Conservation (phyloP, 345 rosid genomes). For the Dovyalis caffra region DNA sequence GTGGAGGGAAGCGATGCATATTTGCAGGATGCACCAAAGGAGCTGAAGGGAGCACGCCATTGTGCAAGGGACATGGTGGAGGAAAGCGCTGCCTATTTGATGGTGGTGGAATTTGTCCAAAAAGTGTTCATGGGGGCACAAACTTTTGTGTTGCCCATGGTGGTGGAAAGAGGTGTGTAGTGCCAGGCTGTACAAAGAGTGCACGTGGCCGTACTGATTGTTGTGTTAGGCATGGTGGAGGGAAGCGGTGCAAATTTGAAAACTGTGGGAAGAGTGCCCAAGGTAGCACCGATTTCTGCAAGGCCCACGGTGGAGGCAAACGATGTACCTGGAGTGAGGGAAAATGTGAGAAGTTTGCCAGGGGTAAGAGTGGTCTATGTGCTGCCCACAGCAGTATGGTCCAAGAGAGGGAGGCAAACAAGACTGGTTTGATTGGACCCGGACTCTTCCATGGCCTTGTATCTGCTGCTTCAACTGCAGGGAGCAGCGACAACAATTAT, state of each 20-base stretch:
- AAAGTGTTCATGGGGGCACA: slow-evolving; percentile 95
- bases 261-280: slow-evolving; percentile 95
- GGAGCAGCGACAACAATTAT: slow-evolving; percentile 51
- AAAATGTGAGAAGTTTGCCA: slow-evolving; percentile 88
- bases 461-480: slow-evolving; percentile 50
- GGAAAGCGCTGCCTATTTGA: slow-evolving; percentile 88
- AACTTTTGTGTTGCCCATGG: slow-evolving; percentile 94
- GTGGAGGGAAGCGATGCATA: slow-evolving; percentile 93
- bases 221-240: slow-evolving; percentile 93
- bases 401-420: slow-evolving; percentile 44
- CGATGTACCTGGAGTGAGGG: slow-evolving; percentile 76
- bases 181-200: slow-evolving; percentile 82
- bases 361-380: slow-evolving; percentile 92
- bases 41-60: slow-evolving; percentile 94
- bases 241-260: slow-evolving; percentile 65
- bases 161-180: slow-evolving; percentile 92
- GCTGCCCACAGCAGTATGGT: slow-evolving; percentile 86
- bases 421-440: slow-evolving; percentile 61
- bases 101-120: slow-evolving; percentile 96
- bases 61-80: slow-evolving; percentile 97
- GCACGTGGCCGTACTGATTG: slow-evolving; percentile 97
- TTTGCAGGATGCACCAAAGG: slow-evolving; percentile 89
- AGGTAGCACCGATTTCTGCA: slow-evolving; percentile 94
- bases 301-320: slow-evolving; percentile 96
- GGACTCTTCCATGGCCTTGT: slow-evolving; percentile 93